Conservation (phyloP, 2,329 filamentous ascomycete species). For the Fusarium sacchari region DNA sequence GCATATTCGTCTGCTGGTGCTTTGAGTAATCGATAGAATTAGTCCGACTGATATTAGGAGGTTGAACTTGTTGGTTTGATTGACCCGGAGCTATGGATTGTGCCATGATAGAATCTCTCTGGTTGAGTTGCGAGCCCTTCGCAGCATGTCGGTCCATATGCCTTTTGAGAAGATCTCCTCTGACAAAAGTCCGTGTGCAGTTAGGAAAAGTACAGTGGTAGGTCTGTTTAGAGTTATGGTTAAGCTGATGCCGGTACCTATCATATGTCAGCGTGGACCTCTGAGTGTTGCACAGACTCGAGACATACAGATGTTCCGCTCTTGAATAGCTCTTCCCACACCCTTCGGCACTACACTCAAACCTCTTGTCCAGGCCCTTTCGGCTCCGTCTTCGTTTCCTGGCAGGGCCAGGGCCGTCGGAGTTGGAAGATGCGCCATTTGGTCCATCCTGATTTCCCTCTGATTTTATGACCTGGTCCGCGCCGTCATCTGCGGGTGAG, state of each 20-base stretch:
- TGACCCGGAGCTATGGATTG: constrained; percentile 55
- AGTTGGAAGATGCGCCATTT: constrained; percentile 62
- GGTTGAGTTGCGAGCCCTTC: constrained; percentile 79
- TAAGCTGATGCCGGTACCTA: constrained; percentile 89
- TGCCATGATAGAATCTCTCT: constrained; percentile 68
- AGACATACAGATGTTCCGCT: constrained; percentile 86
- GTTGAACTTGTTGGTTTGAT: constrained; percentile 39
- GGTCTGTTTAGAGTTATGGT: constrained; percentile 95
- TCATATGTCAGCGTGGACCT: constrained; percentile 15
- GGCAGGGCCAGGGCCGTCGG: constrained; percentile 65
- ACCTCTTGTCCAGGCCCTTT: constrained; percentile 83
- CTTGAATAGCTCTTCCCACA: constrained; percentile 97
- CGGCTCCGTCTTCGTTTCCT: constrained; percentile 77
- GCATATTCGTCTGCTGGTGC: constrained; percentile 51
- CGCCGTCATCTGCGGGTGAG: constrained; percentile 55
- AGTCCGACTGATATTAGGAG: constrained; percentile 58
- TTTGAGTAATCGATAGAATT: constrained; percentile 54
- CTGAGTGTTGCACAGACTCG: constrained; percentile 23
- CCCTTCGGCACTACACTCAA: constrained; percentile 83
- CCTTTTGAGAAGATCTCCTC: constrained; percentile 89
- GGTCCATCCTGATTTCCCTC: constrained; percentile 45
- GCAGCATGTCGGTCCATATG: constrained; percentile 84
- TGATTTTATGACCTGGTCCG: constrained; percentile 53
- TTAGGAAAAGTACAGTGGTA: constrained; percentile 93
- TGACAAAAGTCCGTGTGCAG: constrained; percentile 89